phyloP scores from a whole-genome alignment of 805 yeast species.

The Saturnispora silvae region DNA sequence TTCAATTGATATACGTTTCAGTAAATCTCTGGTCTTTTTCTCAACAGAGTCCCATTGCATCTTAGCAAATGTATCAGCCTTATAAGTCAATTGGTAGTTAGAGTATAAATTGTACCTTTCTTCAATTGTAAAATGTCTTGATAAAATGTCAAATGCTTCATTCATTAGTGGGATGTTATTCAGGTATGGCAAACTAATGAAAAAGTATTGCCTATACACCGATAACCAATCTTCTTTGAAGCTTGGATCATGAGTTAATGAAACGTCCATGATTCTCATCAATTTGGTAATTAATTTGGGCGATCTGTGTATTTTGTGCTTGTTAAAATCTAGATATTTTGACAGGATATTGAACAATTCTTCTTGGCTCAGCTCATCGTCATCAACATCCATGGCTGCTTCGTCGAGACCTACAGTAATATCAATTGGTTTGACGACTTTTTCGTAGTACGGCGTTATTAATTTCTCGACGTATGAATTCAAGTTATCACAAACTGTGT shows the following conservation, averaged over 20 bases:
- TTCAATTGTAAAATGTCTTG: slow-evolving; percentile 41
- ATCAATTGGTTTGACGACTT: slow-evolving; percentile 13
- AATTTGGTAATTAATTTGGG: slow-evolving; percentile 43
- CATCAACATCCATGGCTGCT: not conserved
- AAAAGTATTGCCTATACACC: slow-evolving; percentile 52
- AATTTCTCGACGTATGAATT: slow-evolving; percentile 38
- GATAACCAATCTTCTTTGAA: slow-evolving; percentile 38
- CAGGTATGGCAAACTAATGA: slow-evolving; percentile 49
- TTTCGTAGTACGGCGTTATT: slow-evolving; percentile 37
- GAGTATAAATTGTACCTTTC: slow-evolving; percentile 71
- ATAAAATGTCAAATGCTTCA: slow-evolving; percentile 46
- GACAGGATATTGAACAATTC: slow-evolving; percentile 31
- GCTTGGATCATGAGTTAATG: slow-evolving; percentile 21
- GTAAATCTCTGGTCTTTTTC: slow-evolving; percentile 63
- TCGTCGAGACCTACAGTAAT: slow-evolving; percentile 3
- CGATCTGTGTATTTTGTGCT: slow-evolving; percentile 41
- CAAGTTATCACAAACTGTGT: slow-evolving; percentile 36
- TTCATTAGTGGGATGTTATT: slow-evolving; percentile 50
- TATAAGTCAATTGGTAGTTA: slow-evolving; percentile 50
- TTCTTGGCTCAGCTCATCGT: slow-evolving; percentile 28
- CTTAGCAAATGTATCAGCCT: slow-evolving; percentile 46
- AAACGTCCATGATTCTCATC: slow-evolving; percentile 44
- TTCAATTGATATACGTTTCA: slow-evolving; percentile 75
- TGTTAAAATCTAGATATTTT: slow-evolving; percentile 42
- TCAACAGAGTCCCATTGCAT: slow-evolving; percentile 57